These are phyloP conservation scores for Albatrellus sp. DNA, from an alignment of 1,284 basidiomycete genomes.

Conservation along the genomic window DNA sequence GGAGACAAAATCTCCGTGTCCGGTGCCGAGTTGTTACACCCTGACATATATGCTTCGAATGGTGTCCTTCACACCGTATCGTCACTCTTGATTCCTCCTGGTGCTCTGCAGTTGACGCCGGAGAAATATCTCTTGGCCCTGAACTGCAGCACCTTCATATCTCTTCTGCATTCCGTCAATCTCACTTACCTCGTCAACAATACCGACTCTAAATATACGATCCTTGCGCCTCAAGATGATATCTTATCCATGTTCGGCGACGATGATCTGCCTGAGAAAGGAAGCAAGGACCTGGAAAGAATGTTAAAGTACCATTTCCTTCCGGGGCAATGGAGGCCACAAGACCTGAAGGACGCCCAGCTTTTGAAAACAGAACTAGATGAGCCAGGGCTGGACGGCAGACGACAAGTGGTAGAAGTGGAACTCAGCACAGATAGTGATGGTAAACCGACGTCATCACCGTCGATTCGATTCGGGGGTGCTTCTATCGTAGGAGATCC, in stretches of 20 bases:
- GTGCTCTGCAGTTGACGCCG: slow-evolving; percentile 71
- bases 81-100: slow-evolving; percentile 68
- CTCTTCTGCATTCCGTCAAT: slow-evolving; percentile 72
- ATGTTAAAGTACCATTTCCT: slow-evolving; percentile 80
- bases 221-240: slow-evolving; percentile 85
- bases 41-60: slow-evolving; percentile 88
- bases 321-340: slow-evolving; percentile 58
- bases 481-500: slow-evolving; percentile 71
- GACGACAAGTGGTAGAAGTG: slow-evolving; percentile 63
- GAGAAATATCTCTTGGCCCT: slow-evolving; percentile 88
- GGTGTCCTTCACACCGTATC: slow-evolving; percentile 89
- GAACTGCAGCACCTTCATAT: slow-evolving; percentile 87
- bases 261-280: slow-evolving; percentile 46
- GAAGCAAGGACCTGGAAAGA: slow-evolving; percentile 54
- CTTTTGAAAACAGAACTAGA: slow-evolving; percentile 70
- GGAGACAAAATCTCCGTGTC: slow-evolving; percentile 51
- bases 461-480: slow-evolving; percentile 72
- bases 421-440: slow-evolving; percentile 44
- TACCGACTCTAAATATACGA: slow-evolving; percentile 60
- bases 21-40: slow-evolving; percentile 48
- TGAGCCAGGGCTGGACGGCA: slow-evolving; percentile 54
- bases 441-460: slow-evolving; percentile 17
- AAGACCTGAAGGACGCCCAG: slow-evolving; percentile 62
- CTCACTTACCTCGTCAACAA: slow-evolving; percentile 72
- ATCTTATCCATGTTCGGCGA: slow-evolving; percentile 52